These are phyloP conservation scores for Podospora australis DNA, from an alignment of 495 filamentous ascomycete genomes.

Conservation along the genomic window DNA sequence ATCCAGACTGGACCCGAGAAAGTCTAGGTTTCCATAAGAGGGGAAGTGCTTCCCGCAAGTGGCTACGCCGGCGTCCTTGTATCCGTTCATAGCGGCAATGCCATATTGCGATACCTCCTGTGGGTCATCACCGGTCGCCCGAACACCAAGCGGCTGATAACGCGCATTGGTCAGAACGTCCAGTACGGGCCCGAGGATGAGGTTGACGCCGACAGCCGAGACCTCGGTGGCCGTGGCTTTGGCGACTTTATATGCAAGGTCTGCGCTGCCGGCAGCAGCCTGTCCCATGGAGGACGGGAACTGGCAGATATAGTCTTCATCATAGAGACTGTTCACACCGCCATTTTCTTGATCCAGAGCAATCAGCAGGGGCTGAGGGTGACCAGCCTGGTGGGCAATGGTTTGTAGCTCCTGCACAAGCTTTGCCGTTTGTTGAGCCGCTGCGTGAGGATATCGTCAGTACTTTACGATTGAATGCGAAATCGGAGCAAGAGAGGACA, in stretches of 20 bases:
- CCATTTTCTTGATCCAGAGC: conserved; percentile 92
- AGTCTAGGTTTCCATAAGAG: conserved; percentile 88
- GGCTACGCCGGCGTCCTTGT: conserved; percentile 74
- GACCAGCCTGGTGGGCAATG: conserved; percentile 78
- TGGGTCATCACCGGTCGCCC: conserved; percentile 77
- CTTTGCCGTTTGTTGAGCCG: conserved; percentile 74
- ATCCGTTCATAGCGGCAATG: conserved; percentile 81
- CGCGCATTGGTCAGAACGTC: conserved; percentile 84
- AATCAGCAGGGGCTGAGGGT: conserved; percentile 77
- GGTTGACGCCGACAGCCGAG: conserved; percentile 80
- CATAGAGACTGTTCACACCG: conserved; percentile 87
- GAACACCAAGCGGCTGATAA: conserved; percentile 79
- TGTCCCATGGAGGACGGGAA: conserved; percentile 90
- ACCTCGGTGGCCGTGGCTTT: conserved; percentile 84
- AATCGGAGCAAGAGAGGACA: not conserved
- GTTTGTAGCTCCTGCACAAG: conserved; percentile 81
- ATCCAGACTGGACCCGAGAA: conserved; percentile 76
- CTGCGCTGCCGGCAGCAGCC: conserved; percentile 71
- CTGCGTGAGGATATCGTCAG: conserved; percentile 46
- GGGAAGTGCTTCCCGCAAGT: conserved; percentile 93
- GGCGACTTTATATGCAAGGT: conserved; percentile 73
- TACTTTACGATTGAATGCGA: not conserved
- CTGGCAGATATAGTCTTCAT: conserved; percentile 84
- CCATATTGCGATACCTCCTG: conserved; percentile 86
- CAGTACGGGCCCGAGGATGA: conserved; percentile 83